phyloP scores from a whole-genome alignment of 768 basidiomycete genomes.

The Kwoniella dendrophila region DNA sequence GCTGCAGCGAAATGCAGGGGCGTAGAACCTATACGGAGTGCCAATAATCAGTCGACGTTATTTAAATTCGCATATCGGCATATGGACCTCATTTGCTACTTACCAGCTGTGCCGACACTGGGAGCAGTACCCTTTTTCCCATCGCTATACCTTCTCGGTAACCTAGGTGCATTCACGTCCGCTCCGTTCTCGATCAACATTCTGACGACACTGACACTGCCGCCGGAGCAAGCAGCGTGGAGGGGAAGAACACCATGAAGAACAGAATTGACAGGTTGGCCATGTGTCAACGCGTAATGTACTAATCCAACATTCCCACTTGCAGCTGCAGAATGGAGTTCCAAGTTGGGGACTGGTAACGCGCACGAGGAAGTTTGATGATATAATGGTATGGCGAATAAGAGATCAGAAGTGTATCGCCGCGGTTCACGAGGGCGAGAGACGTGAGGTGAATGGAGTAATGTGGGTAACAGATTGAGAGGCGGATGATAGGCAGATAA shows the following conservation, averaged over 20 bases:
- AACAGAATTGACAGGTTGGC: constrained; percentile 94
- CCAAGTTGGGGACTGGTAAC: constrained; percentile 56
- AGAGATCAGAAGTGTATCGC: constrained; percentile 13
- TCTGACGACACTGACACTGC: constrained; percentile 82
- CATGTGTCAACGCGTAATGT: constrained; percentile 73
- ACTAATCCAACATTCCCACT: constrained; percentile 71
- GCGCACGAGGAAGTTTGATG: constrained; percentile 9
- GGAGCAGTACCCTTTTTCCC: constrained; percentile 53
- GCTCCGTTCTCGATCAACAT: constrained; percentile 89
- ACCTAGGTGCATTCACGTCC: constrained; percentile 92
- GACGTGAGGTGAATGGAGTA: constrained; percentile 9
- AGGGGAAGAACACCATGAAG: constrained; percentile 95
- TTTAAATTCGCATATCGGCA: constrained; percentile 8
- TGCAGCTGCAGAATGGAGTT: constrained; percentile 60
- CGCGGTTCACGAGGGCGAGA: constrained; percentile 4
- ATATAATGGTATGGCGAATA: constrained; percentile 12
- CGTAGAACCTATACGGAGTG: constrained; percentile 68
- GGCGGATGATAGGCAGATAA: constrained; percentile 7
- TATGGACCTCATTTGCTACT: constrained; percentile 24
- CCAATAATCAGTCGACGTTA: constrained; percentile 15
- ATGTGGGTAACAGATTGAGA: neutral
- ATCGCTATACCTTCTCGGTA: constrained; percentile 58
- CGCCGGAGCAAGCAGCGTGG: constrained; percentile 90
- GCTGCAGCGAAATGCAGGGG: constrained; percentile 97
- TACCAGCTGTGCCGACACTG: constrained; percentile 55